Conservation (phyloP, 2,329 filamentous ascomycete genomes). For the Penicillium paneum region DNA sequence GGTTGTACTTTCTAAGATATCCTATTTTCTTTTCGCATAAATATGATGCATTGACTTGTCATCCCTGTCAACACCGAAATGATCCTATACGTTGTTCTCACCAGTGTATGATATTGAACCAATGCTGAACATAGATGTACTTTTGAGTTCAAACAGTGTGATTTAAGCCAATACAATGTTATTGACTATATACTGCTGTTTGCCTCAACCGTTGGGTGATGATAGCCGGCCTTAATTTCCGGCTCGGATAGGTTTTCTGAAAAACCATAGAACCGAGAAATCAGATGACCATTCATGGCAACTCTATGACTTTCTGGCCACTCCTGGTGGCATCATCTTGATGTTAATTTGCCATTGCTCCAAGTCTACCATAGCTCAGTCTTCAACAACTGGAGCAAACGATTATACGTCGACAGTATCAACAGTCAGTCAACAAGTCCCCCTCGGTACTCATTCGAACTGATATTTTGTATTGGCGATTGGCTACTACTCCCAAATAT, state of each 20-base stretch:
- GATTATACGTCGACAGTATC: background rate
- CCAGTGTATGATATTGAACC: background rate
- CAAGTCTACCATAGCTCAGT: background rate
- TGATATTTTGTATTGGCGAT: background rate
- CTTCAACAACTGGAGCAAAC: background rate
- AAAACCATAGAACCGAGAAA: background rate
- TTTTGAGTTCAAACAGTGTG: background rate
- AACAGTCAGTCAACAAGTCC: background rate
- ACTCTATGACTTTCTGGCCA: background rate
- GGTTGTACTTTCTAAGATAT: background rate
- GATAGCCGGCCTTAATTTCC: background rate
- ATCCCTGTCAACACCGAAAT: background rate
- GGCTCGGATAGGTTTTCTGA: background rate
- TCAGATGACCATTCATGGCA: background rate
- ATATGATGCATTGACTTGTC: background rate
- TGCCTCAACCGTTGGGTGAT: background rate
- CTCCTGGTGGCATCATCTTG: background rate
- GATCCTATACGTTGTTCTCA: background rate
- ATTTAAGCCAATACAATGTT: background rate
- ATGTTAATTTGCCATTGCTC: background rate
- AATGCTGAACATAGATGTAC: background rate
- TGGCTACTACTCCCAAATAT: constrained; percentile 10
- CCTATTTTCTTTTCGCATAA: background rate
- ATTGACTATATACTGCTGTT: background rate
- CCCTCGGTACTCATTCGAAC: background rate